Evolutionary conservation across 2,329 filamentous ascomycete genomes (phyloP).

Genomic region (Hymenoscyphus infarciens): DNA sequence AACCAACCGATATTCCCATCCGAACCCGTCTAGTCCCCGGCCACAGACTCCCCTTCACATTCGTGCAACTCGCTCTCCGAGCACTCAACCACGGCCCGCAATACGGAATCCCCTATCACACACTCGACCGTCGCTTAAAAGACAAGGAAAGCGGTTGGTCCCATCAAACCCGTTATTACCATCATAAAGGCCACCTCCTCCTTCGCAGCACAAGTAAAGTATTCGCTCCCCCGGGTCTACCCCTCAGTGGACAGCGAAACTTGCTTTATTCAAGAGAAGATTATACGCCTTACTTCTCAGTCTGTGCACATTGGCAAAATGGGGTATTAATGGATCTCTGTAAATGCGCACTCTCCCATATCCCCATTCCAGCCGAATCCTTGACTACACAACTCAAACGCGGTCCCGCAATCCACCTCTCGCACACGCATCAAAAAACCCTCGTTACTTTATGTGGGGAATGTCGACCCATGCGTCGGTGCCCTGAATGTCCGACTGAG

Average conservation of each 20-base stretch:
- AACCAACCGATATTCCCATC: slow-evolving; percentile 45
- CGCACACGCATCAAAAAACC: slow-evolving; percentile 36
- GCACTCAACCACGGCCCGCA: slow-evolving; percentile 43
- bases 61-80: slow-evolving; percentile 54
- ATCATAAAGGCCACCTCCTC: slow-evolving; percentile 51
- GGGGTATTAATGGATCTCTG: slow-evolving; percentile 56
- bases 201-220: slow-evolving; percentile 54
- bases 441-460: slow-evolving; percentile 50
- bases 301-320: slow-evolving; percentile 60
- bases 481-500: slow-evolving; percentile 59
- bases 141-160: slow-evolving; percentile 49
- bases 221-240: slow-evolving; percentile 50
- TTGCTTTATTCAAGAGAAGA: slow-evolving; percentile 58
- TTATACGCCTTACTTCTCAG: slow-evolving; percentile 59
- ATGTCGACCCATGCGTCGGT: slow-evolving; percentile 57
- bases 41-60: slow-evolving; percentile 54
- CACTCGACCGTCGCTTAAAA: slow-evolving; percentile 50
- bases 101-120: slow-evolving; percentile 46
- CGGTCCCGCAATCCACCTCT: slow-evolving; percentile 22
- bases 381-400: slow-evolving; percentile 34
- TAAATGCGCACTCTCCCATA: slow-evolving; percentile 58
- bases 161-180: slow-evolving; percentile 51
- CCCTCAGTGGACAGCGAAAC: slow-evolving; percentile 49
- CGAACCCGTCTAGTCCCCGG: slow-evolving; percentile 51
- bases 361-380: slow-evolving; percentile 44